A percentile compares a stretch with the other conserved stretches of the same genome.
Conservation (phyloP, 768 basidiomycete species). For the Boletellus sp. region DNA sequence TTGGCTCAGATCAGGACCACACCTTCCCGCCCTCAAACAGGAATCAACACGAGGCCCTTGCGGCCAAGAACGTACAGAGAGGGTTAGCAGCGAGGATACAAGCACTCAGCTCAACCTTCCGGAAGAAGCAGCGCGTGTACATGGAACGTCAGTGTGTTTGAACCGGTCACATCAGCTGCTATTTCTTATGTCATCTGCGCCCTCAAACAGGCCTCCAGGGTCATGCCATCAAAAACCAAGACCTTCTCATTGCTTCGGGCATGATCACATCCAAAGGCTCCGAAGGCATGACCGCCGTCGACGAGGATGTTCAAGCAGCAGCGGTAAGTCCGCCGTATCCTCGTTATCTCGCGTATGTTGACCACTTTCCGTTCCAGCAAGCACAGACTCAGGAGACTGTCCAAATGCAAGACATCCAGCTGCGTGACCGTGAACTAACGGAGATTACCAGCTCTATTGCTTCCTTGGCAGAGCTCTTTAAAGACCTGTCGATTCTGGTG, state of each 20-base stretch:
- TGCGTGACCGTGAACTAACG: slow-evolving; percentile 68
- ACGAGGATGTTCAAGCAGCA: slow-evolving; percentile 88
- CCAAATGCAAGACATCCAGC: slow-evolving; percentile 39
- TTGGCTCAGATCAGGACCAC: slow-evolving; percentile 56
- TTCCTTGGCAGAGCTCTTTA: slow-evolving; percentile 91
- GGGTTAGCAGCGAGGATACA: slow-evolving; percentile 96
- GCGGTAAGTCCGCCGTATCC: slow-evolving; percentile 51
- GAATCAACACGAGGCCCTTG: slow-evolving; percentile 51
- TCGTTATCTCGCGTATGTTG: slow-evolving; percentile 12
- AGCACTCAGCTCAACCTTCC: slow-evolving; percentile 84
- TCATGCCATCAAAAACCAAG: slow-evolving; percentile 96
- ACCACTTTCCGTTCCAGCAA: slow-evolving; percentile 23
- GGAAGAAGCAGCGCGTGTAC: slow-evolving; percentile 97
- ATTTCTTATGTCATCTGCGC: slow-evolving; percentile 10
- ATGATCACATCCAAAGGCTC: slow-evolving; percentile 77
- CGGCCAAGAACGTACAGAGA: slow-evolving; percentile 92
- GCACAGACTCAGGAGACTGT: slow-evolving; percentile 37
- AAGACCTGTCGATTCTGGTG: slow-evolving; percentile 87
- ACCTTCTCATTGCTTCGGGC: slow-evolving; percentile 87
- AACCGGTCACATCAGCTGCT: background rate
- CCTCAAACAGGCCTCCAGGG: slow-evolving; percentile 77
- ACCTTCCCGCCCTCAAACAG: slow-evolving; percentile 56
- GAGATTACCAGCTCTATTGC: slow-evolving; percentile 92
- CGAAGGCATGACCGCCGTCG: slow-evolving; percentile 78
- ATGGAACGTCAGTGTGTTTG: slow-evolving; percentile 80